Evolutionary conservation across 2,329 filamentous ascomycete genomes (phyloP), one percentile per base, ranked within the genome.

Genomic region (Aspergillus viridinutans): DNA sequence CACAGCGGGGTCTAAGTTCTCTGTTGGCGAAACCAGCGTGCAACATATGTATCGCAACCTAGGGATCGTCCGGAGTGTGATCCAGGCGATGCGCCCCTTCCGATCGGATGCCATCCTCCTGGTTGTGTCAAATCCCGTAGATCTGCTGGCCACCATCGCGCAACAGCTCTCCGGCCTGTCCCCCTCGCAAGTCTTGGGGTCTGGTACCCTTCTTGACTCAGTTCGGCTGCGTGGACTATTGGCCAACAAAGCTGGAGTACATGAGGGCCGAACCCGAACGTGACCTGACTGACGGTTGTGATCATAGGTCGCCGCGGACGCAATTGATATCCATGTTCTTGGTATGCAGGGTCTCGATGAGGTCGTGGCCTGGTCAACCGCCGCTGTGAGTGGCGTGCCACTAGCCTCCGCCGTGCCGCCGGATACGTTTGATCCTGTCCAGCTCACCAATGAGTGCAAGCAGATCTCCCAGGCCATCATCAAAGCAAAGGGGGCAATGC

Each of bases 101-200:
- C 71, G 70, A 26, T 67, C 73, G 3, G 74, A 81, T 54, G 73
- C 80, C 0, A 76, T 84, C 29, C 64, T 84, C 0, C 68, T 84
- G 1, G 67, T 83, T 1, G 80, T 83, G 3, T 76, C 82, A 2
- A 83, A 83, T 64, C 82, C 82, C 0, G 81, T 84, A 21, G 82
- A 84, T 62, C 70, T 84, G 28, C 70, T 84, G 35, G 83, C 82
- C 1, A 76, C 78, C 49, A 75, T 83, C 52, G 79, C 78, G 3
- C 74, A 76, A 32, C 70, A 78, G 49, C 66, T 80, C 17, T 79
- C 79, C 0, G 76, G 79, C 1, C 71, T 84, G 1, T 81, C 81
- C 0, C 63, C 72, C 40, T 67, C 62, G 9, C 81, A 83, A 58
- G 80, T 84, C 12, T 63, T 84, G 25, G 82, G 82, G 0, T 79